Conservation (phyloP, 2,329 filamentous ascomycete genomes). For the Sporothrix humicola region DNA sequence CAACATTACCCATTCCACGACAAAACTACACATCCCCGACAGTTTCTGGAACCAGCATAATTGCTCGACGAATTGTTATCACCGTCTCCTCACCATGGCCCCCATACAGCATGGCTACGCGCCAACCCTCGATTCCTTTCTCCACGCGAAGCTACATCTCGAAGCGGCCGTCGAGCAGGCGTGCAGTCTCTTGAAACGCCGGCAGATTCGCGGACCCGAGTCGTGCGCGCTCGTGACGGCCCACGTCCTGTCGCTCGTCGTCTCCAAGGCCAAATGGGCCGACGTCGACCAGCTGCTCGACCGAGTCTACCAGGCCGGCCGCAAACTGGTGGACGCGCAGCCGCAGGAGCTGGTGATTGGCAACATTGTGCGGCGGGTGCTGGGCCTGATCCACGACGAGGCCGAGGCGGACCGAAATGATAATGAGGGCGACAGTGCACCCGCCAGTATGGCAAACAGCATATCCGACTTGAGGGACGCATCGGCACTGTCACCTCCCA, state of each 20-base stretch:
- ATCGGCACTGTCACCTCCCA: constrained; percentile 41
- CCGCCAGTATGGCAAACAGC: constrained; percentile 50
- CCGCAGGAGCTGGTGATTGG: constrained; percentile 90
- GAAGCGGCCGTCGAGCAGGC: constrained; percentile 84
- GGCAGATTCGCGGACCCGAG: constrained; percentile 86
- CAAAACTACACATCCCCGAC: too few relatives aligned
- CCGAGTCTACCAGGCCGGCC: constrained; percentile 78
- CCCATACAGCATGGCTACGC: constrained; percentile 57
- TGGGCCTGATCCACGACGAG: constrained; percentile 91
- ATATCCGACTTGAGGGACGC: constrained; percentile 42
- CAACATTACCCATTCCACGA: too few relatives aligned
- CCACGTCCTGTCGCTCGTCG: constrained; percentile 83
- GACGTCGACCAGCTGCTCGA: constrained; percentile 80
- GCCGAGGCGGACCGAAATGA: constrained; percentile 77
- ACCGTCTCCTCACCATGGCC: constrained; percentile 55
- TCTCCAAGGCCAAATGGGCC: constrained; percentile 78
- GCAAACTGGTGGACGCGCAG: constrained; percentile 78
- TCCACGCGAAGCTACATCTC: constrained; percentile 68
- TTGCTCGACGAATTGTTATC: background rate
- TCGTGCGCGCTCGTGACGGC: constrained; percentile 91
- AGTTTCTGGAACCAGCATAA: too few relatives aligned
- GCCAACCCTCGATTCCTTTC: constrained; percentile 77
- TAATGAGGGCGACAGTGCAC: constrained; percentile 45
- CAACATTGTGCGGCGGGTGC: constrained; percentile 88
- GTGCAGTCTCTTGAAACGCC: constrained; percentile 79